Conservation (phyloP, 495 filamentous ascomycete species). For the Penicillium bovifimosum region DNA sequence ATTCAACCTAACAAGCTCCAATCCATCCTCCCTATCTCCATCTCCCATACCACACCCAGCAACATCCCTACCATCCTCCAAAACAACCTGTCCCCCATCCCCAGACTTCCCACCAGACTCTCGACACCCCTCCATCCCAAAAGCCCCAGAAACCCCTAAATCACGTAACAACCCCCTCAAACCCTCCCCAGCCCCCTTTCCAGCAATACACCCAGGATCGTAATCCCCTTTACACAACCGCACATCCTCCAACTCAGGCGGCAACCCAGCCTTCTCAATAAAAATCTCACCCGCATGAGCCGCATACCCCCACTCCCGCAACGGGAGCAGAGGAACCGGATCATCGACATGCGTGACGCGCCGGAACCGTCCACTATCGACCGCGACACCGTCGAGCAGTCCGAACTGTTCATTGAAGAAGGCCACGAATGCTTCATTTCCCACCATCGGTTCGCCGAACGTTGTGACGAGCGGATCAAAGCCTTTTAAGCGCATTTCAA, state of each 20-base stretch:
- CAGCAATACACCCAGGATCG: conserved; percentile 66
- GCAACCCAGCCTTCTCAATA: conserved; percentile 64
- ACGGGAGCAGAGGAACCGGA: conserved; percentile 82
- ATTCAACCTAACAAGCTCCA: conserved; percentile 19
- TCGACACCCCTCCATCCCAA: background rate
- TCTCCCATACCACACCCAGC: conserved; percentile 9
- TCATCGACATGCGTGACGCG: conserved; percentile 83
- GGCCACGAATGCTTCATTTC: conserved; percentile 63
- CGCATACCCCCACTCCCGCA: conserved; percentile 79
- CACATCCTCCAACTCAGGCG: conserved; percentile 64
- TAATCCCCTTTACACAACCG: conserved; percentile 61
- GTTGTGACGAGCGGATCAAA: conserved; percentile 77
- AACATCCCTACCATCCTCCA: background rate
- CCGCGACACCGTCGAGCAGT: conserved; percentile 34
- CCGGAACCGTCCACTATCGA: conserved; percentile 50
- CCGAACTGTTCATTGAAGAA: conserved; percentile 67
- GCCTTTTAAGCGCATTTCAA: conserved; percentile 65
- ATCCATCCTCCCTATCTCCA: conserved; percentile 13
- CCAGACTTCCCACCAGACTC: background rate
- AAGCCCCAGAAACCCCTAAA: conserved; percentile 4
- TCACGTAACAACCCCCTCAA: conserved; percentile 11
- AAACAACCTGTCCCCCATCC: conserved; percentile 7
- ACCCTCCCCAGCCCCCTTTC: conserved; percentile 24
- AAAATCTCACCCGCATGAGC: conserved; percentile 84
- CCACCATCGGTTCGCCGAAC: conserved; percentile 85